Conservation (phyloP, 2,329 filamentous ascomycete species). For the Esteya vermicola region DNA sequence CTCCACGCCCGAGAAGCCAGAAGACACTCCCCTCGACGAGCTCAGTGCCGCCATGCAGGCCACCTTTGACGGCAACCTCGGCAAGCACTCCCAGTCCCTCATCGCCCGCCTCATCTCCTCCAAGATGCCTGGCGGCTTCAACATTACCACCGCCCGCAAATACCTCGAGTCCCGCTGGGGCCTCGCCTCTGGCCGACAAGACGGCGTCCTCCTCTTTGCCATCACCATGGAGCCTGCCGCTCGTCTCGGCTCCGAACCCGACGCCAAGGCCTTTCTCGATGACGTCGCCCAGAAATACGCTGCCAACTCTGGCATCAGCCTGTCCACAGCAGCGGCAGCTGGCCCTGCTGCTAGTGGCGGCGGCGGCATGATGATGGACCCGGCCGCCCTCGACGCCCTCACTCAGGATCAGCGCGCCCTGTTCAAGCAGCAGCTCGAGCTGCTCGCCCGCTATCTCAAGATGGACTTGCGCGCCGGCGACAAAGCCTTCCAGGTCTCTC, state of each 20-base stretch:
- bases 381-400: conserved; percentile 86
- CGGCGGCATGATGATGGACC: conserved; percentile 99
- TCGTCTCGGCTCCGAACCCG: conserved; percentile 75
- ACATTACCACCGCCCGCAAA: conserved; percentile 90
- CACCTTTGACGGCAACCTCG: conserved; percentile 96
- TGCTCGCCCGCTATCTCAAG: conserved; percentile 91
- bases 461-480: conserved; percentile 94
- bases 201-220: conserved; percentile 75
- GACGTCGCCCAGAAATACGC: conserved; percentile 85
- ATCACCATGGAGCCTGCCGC: conserved; percentile 86
- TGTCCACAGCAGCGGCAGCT: conserved; percentile 62
- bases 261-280: conserved; percentile 88
- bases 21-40: conserved; percentile 94
- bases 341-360: conserved; percentile 57
- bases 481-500: conserved; percentile 74
- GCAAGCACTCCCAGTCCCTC: conserved; percentile 88
- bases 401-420: conserved; percentile 92
- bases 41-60: conserved; percentile 90
- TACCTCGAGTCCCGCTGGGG: conserved; percentile 93
- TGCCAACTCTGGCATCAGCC: conserved; percentile 62
- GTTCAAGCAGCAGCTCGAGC: conserved; percentile 96
- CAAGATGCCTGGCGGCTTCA: conserved; percentile 99
- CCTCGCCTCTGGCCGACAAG: conserved; percentile 71
- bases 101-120: conserved; percentile 92
- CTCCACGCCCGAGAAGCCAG: conserved; percentile 93